Base-by-base conservation (phyloP, 2,329 filamentous ascomycete genomes). In the Ophidiomyces ophidiicola region DNA sequence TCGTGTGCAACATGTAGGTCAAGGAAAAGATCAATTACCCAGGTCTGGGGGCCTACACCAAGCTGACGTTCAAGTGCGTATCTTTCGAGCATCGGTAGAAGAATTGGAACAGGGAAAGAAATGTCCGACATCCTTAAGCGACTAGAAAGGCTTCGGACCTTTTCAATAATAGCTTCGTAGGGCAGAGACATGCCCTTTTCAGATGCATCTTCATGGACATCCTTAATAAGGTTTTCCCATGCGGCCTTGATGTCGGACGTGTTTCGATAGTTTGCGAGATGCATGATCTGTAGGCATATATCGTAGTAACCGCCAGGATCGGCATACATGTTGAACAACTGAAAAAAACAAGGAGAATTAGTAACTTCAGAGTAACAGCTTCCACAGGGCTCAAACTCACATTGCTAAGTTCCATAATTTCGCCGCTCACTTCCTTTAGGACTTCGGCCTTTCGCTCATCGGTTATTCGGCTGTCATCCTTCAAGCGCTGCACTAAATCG, bases 231-330 rank as follows among this genome's bases (percentile, higher is more conserved):
- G 50, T 80, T 79, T 53, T 78, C 71, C 90, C 90, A 98, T 3
- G 85, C 92, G 28, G 78, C 71, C 39, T 74, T 72, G 51, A 98
- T 90, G 46, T 90, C 82, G 29, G 82, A 78, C 1, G 84, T 71
- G 53, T 88, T 92, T 51, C 88, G 81, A 66, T 93, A 84, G 59
- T 96, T 86, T 32, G 88, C 88, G 1, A 81, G 76, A 58, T 92
- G 81, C 66, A 87, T 96, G 53, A 98, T 94, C 44, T 88, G 71
- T 6, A 98, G 74, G 56, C 84, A 94, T 36, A 98, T 74, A 56
- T 96, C 90, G 62, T 86, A 88, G 68, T 98, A 98, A 35, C 78
- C 80, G 2, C 85, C 90, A 53, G 84, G 80, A 54, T 94, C 87
- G 40, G 87, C 85, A 53, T 86, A 98, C 46, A 77, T 68, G 56